Evolutionary conservation across 139 green algal genomes (phyloP).

Genomic region (Auxenochlorella protothecoides): DNA sequence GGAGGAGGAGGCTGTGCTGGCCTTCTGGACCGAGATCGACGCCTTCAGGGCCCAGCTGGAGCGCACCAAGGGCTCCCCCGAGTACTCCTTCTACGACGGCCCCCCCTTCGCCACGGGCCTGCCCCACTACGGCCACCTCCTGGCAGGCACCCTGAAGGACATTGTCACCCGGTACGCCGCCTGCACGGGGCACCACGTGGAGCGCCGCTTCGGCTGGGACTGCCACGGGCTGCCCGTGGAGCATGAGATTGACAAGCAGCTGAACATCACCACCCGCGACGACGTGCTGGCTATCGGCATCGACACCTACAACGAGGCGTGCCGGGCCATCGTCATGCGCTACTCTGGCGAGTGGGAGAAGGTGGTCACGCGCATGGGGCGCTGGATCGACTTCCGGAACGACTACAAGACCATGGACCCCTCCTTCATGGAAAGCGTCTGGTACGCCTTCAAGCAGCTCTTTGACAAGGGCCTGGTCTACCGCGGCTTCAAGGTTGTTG

Average conservation of each 20-base stretch:
- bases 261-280: slow-evolving; percentile 72
- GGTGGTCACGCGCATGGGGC: slow-evolving; percentile 83
- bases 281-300: slow-evolving; percentile 94
- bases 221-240: slow-evolving; percentile 98
- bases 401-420: slow-evolving; percentile 99
- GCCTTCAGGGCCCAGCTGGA: slow-evolving; percentile 82
- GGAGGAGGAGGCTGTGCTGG: slow-evolving; percentile 74
- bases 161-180: slow-evolving; percentile 93
- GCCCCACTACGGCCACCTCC: slow-evolving; percentile 97
- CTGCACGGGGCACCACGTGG: slow-evolving; percentile 80
- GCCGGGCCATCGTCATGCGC: slow-evolving; percentile 94
- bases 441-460: slow-evolving; percentile 97
- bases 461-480: slow-evolving; percentile 94
- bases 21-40: slow-evolving; percentile 72
- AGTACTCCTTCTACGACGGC: slow-evolving; percentile 98
- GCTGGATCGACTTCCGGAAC: slow-evolving; percentile 99
- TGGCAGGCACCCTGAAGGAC: slow-evolving; percentile 97
- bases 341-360: slow-evolving; percentile 93
- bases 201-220: slow-evolving; percentile 90
- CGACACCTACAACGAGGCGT: slow-evolving; percentile 98
- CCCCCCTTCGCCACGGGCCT: slow-evolving; percentile 97
- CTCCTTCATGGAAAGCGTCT: slow-evolving; percentile 93
- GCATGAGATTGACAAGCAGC: slow-evolving; percentile 98
- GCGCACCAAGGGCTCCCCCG: slow-evolving; percentile 73
- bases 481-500: slow-evolving; percentile 86